phyloP scores from a whole-genome alignment of 75 land plant species.

The Pinus tabuliformis region DNA sequence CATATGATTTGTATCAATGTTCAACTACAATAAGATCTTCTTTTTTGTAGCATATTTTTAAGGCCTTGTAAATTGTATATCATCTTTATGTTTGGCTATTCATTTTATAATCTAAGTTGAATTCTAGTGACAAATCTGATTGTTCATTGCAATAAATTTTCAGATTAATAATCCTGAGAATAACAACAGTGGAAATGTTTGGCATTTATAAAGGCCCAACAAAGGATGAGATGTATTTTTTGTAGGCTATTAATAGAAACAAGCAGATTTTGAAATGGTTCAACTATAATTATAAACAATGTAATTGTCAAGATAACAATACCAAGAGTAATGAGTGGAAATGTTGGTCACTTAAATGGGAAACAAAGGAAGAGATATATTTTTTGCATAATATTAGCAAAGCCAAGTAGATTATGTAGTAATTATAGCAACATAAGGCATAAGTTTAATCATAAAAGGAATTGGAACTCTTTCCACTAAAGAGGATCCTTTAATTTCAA shows the following conservation, averaged over 20 bases:
- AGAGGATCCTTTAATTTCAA: not conserved
- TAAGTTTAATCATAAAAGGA: too few species aligned
- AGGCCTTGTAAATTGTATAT: conserved; percentile 6
- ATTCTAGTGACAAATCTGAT: too few species aligned
- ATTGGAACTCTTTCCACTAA: too few species aligned
- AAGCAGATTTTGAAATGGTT: too few species aligned
- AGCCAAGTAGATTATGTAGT: not conserved
- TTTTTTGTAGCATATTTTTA: not conserved
- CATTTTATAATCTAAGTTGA: not conserved
- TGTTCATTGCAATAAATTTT: too few species aligned
- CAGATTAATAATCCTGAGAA: not conserved
- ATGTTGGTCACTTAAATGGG: not conserved
- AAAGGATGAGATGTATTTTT: too few species aligned
- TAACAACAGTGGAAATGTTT: not conserved
- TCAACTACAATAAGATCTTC: too few species aligned
- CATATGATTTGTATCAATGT: not conserved
- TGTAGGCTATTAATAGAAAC: not conserved
- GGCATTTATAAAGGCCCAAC: not conserved
- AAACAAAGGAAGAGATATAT: not conserved
- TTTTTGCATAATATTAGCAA: not conserved
- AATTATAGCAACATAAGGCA: not conserved
- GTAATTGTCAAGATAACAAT: not conserved
- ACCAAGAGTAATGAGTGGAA: not conserved
- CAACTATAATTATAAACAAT: not conserved
- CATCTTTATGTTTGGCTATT: not conserved